phyloP scores from a whole-genome alignment of 2,329 filamentous ascomycete species.

The Monilinia aucupariae region DNA sequence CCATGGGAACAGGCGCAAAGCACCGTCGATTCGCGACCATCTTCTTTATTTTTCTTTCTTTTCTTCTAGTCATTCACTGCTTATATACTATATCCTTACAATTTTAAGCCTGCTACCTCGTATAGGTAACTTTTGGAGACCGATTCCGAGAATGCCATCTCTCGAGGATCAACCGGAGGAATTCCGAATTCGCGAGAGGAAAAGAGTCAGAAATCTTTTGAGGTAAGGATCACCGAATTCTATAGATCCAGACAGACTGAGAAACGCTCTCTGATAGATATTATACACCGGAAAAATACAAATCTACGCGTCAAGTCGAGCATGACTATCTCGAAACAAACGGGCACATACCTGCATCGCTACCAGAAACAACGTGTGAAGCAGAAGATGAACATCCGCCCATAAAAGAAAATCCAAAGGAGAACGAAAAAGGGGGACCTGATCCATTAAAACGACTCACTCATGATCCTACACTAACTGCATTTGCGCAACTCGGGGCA shows the following conservation, averaged over 20 bases:
- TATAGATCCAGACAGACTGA: background rate
- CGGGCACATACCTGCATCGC: background rate
- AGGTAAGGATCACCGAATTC: background rate
- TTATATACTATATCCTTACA: background rate
- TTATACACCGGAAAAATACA: conserved; percentile 15
- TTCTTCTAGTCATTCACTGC: background rate
- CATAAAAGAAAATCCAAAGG: background rate
- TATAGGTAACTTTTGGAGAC: background rate
- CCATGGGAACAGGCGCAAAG: background rate
- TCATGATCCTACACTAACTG: conserved; percentile 40
- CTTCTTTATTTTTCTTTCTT: background rate
- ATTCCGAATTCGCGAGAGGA: conserved; percentile 1
- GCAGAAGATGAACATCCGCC: background rate
- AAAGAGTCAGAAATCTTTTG: conserved; percentile 15
- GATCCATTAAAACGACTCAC: conserved; percentile 11
- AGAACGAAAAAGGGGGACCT: conserved; percentile 1
- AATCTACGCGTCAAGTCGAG: conserved; percentile 3
- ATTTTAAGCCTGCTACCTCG: background rate
- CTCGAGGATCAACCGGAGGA: conserved; percentile 4
- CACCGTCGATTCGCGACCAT: background rate
- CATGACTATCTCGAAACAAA: background rate
- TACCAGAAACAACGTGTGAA: background rate
- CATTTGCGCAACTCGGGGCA: conserved; percentile 44
- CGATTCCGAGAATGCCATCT: background rate
- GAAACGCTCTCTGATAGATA: background rate